A percentile compares a stretch with the other conserved stretches of the same genome.
These are phyloP conservation scores for Teunomyces stri DNA, from an alignment of 805 yeast species.

Conservation along the genomic window DNA sequence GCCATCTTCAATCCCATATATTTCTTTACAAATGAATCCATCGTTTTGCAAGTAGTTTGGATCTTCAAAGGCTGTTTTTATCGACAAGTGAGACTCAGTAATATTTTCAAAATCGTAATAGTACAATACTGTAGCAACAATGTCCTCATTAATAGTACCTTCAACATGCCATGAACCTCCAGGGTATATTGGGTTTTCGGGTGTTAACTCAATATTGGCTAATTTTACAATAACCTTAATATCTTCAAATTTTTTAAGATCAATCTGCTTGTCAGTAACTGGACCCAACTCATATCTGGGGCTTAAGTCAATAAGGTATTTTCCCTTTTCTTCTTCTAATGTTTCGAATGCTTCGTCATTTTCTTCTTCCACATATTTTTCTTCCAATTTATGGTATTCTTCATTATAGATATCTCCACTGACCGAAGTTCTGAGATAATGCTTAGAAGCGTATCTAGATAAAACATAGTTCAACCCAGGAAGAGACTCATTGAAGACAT, in stretches of 20 bases:
- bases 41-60: slow-evolving; percentile 38
- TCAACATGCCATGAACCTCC: slow-evolving; percentile 47
- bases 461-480: slow-evolving; percentile 33
- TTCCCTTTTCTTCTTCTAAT: slow-evolving; percentile 7
- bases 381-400: slow-evolving; percentile 11
- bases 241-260: slow-evolving; percentile 14
- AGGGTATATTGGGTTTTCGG: slow-evolving; percentile 34
- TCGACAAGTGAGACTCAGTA: slow-evolving; percentile 29
- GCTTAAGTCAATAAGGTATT: neutral
- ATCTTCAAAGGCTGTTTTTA: slow-evolving; percentile 27
- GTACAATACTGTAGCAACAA: slow-evolving; percentile 40
- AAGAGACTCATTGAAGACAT: slow-evolving; percentile 24
- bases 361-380: slow-evolving; percentile 7
- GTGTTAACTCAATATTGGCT: slow-evolving; percentile 41
- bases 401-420: slow-evolving; percentile 16
- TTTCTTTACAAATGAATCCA: slow-evolving; percentile 15
- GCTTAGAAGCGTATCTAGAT: slow-evolving; percentile 20
- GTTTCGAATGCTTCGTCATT: slow-evolving; percentile 10
- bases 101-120: slow-evolving; percentile 42
- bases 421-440: slow-evolving; percentile 13
- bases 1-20: slow-evolving; percentile 31
- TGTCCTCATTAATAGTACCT: slow-evolving; percentile 41
- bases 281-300: slow-evolving; percentile 6
- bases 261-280: slow-evolving; percentile 10
- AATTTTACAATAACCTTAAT: slow-evolving; percentile 39